Percentiles rank a stretch among this genome's conserved stretches.
Evolutionary conservation across 1,284 basidiomycete genomes (phyloP).

Genomic region (Leccinum discolor): DNA sequence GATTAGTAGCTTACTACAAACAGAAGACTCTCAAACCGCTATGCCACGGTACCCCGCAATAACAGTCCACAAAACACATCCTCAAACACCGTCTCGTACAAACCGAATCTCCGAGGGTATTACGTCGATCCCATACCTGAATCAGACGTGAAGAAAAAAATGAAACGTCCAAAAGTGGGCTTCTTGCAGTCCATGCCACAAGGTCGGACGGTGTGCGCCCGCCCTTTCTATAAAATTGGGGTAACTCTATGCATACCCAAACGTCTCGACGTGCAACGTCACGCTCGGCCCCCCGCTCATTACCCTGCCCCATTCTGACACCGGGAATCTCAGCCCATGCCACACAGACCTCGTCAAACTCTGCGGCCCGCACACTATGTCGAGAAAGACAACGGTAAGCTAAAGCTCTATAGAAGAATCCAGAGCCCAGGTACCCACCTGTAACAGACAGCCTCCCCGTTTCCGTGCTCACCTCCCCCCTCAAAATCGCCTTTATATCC

Average conservation of each 20-base stretch:
- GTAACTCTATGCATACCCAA: conserved; percentile 37
- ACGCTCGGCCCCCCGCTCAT: conserved; percentile 47
- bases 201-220: background rate
- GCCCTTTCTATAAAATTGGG: background rate
- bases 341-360: conserved; percentile 41
- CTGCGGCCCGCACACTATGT: conserved; percentile 49
- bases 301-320: conserved; percentile 35
- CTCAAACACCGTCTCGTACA: background rate
- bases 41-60: background rate
- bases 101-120: background rate
- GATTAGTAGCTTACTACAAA: no score
- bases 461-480: conserved; percentile 23
- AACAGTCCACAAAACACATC: background rate
- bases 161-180: background rate
- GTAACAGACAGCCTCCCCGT: conserved; percentile 27
- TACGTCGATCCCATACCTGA: background rate
- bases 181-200: background rate
- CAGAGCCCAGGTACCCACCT: conserved; percentile 15
- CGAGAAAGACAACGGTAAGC: background rate
- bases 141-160: background rate
- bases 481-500: conserved; percentile 20
- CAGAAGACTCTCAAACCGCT: no score
- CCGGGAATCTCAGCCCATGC: conserved; percentile 36
- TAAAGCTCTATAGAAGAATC: background rate
- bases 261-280: conserved; percentile 48